Conservation (phyloP, 805 yeast species). For the Lachancea dasiensis region DNA sequence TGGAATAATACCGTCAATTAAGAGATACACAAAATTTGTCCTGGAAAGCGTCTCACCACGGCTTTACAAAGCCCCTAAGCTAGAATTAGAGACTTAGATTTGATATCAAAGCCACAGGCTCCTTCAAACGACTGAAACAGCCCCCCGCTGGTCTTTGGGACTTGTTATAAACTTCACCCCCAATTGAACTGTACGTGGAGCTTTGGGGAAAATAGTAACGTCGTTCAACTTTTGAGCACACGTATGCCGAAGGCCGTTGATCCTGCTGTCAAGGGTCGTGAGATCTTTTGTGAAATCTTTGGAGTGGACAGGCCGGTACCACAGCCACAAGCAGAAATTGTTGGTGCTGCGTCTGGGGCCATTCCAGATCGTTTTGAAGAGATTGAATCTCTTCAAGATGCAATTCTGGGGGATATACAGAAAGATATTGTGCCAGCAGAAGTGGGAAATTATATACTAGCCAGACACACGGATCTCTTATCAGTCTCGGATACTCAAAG, state of each 20-base stretch:
- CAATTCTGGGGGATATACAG: constrained; percentile 18
- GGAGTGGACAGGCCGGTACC: constrained; percentile 21
- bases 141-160: no score
- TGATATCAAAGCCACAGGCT: no score
- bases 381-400: constrained; percentile 18
- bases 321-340: neutral
- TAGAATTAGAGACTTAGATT: no score
- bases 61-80: no score
- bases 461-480: constrained; percentile 21
- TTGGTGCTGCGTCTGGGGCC: neutral
- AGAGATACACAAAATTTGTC: no score
- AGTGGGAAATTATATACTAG: constrained; percentile 16
- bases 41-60: no score
- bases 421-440: constrained; percentile 15
- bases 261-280: constrained; percentile 9
- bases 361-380: constrained; percentile 22
- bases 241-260: constrained; percentile 6
- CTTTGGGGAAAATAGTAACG: neutral
- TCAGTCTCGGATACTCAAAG: constrained; percentile 29
- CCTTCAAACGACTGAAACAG: no score
- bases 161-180: no score
- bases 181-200: no score
- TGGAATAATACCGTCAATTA: no score
- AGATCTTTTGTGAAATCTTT: constrained; percentile 25
- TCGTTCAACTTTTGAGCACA: neutral